Evolutionary conservation across 108 stramenopile genomes (phyloP).

Genomic region (Nitzschia sp.): DNA sequence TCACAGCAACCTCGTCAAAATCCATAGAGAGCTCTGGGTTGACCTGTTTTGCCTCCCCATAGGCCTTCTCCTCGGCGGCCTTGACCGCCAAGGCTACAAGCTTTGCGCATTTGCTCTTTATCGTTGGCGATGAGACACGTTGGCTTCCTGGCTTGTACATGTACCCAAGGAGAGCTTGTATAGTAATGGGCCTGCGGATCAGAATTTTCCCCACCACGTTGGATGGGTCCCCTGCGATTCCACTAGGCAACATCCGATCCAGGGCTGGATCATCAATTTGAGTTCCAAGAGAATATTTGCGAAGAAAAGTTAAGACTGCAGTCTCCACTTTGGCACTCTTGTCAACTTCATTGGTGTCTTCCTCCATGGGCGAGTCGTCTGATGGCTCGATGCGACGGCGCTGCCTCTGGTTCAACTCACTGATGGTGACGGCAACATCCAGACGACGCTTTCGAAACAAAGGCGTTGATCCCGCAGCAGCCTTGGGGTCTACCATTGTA

Average conservation of each 20-base stretch:
- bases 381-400: constrained; percentile 47
- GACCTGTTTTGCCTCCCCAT: constrained; percentile 15
- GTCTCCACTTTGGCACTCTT: constrained; percentile 47
- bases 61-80: constrained; percentile 52
- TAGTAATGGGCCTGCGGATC: constrained; percentile 58
- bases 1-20: constrained; percentile 54
- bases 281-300: constrained; percentile 54
- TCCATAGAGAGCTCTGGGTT: background rate
- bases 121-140: constrained; percentile 36
- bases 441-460: constrained; percentile 76
- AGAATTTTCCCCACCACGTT: constrained; percentile 59
- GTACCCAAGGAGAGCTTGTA: constrained; percentile 56
- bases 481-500: constrained; percentile 63
- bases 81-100: constrained; percentile 65
- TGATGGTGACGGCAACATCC: constrained; percentile 73
- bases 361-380: constrained; percentile 7
- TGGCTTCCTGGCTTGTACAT: constrained; percentile 58
- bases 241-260: constrained; percentile 53
- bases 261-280: constrained; percentile 57
- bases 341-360: constrained; percentile 6
- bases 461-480: constrained; percentile 44
- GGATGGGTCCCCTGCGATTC: constrained; percentile 31
- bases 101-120: constrained; percentile 61
- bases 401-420: constrained; percentile 73
- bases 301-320: constrained; percentile 53